Evolutionary conservation across 768 basidiomycete species (phyloP).

Genomic region (Amanita inopinata): DNA sequence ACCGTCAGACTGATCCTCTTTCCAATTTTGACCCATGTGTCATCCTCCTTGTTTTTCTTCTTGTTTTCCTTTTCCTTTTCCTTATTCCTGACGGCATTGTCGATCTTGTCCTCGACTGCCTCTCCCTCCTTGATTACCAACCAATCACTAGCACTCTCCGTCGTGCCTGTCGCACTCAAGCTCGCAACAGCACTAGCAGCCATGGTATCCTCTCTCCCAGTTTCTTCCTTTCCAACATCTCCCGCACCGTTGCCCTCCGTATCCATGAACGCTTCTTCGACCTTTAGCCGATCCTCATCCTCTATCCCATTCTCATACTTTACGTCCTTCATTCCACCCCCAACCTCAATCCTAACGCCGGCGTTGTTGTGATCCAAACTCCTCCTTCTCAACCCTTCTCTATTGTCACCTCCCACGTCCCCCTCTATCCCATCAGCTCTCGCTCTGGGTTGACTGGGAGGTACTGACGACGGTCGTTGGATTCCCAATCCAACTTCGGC

Average conservation of each 20-base stretch:
- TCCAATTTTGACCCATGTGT: constrained; percentile 56
- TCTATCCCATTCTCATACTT: neutral
- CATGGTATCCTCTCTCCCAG: constrained; percentile 6
- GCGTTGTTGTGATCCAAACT: constrained; percentile 3
- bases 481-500: constrained; percentile 18
- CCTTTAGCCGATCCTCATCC: no score
- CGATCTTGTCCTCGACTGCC: neutral
- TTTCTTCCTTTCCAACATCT: neutral
- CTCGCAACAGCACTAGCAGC: no score
- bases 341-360: neutral
- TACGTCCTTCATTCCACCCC: neutral
- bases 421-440: constrained; percentile 17
- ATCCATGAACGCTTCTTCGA: neutral
- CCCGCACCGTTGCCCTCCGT: neutral
- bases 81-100: neutral
- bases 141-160: constrained; percentile 5
- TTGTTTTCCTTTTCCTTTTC: constrained; percentile 22
- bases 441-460: constrained; percentile 25
- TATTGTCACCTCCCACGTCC: constrained; percentile 19
- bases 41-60: constrained; percentile 23
- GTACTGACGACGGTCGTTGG: constrained; percentile 52
- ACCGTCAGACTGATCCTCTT: constrained; percentile 54
- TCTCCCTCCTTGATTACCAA: constrained; percentile 17
- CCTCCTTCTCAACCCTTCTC: neutral
- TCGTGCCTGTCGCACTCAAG: neutral